These are phyloP conservation scores for Ceratorhiza oryzae-sativae DNA, from an alignment of 1,284 basidiomycete species.

Conservation along the genomic window DNA sequence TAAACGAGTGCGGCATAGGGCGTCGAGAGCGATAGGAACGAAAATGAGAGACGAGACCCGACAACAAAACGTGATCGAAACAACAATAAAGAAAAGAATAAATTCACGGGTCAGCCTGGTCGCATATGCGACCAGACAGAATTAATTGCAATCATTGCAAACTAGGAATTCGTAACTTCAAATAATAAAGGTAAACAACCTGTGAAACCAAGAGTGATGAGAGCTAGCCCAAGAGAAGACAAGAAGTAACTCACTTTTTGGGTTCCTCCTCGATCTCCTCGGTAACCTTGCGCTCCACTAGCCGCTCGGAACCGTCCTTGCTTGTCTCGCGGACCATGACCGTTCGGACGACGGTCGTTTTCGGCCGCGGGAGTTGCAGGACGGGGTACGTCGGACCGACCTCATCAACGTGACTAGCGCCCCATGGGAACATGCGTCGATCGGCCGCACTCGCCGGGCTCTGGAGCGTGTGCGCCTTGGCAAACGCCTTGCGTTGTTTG, in stretches of 20 bases:
- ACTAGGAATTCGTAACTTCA: neutral
- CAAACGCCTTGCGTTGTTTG: constrained; percentile 10
- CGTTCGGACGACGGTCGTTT: constrained; percentile 33
- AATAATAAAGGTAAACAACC: constrained; percentile 34
- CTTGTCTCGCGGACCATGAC: constrained; percentile 11
- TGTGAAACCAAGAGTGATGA: neutral
- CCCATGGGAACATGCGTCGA: constrained; percentile 20
- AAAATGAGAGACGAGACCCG: constrained; percentile 6
- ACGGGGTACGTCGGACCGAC: constrained; percentile 34
- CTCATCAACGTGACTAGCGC: constrained; percentile 14
- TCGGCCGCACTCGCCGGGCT: neutral
- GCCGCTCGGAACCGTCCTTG: constrained; percentile 11
- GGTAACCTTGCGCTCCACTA: constrained; percentile 32
- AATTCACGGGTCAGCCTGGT: constrained; percentile 29
- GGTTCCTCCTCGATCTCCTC: constrained; percentile 34
- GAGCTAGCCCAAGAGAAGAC: neutral
- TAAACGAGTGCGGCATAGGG: constrained; percentile 8
- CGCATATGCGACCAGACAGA: constrained; percentile 5
- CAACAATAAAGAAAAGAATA: constrained; percentile 39
- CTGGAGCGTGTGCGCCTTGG: constrained; percentile 4
- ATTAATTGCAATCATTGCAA: constrained; percentile 37
- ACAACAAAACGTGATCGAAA: neutral
- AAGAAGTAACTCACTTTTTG: constrained; percentile 33
- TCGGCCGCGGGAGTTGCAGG: constrained; percentile 32
- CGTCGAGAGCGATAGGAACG: constrained; percentile 1